Evolutionary conservation across 2,329 filamentous ascomycete species (phyloP), one percentile per base, ranked within the genome.

Genomic region (Zasmidium angulare): DNA sequence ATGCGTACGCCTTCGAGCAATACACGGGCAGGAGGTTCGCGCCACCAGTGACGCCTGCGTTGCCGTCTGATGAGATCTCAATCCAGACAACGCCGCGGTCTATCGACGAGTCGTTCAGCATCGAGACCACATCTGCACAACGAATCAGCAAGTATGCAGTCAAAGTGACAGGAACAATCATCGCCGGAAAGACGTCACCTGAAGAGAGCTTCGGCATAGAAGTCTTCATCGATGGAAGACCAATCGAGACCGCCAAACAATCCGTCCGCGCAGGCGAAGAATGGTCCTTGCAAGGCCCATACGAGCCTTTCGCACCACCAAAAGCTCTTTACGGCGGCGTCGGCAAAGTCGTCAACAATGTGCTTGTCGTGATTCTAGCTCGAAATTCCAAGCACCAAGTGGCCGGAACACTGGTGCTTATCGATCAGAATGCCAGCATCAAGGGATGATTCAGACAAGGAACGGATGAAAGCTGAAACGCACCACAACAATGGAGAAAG

Each of bases 1-100:
- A 64, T 51, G 68, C 68, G 7, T 64, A 62, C 21, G 67, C 66
- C 11, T 74, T 69, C 53, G 72, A 74, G 56, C 58, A 64, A 53
- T 53, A 48, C 31, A 63, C 59, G 17, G 54, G 56, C 53, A 52
- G 63, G 29, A 62, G 71, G n/a, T 26, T 61, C 2, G 56, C 53
- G 17, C 70, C 70, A 7, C 63, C 66, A 9, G 60, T 70, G 17
- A 69, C 68, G 19, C 68, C 70, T 20, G 59, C 47, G 20, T 47
- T 73, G 21, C 14, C 20, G 3, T 61, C 63, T 9, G 69, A 70
- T 61, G 22, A 53, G 10, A 55, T 68, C 23, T 22, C 20, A 19
- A 48, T 48, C 14, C 4, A 11, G 2, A 22, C 12, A 12, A 20
- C 46, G 19, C 23, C 46, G 22, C 17, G 17, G 4, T 22, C 46